phyloP scores from a whole-genome alignment of 2,329 filamentous ascomycete species.

The Microdochium trichocladiopsis region DNA sequence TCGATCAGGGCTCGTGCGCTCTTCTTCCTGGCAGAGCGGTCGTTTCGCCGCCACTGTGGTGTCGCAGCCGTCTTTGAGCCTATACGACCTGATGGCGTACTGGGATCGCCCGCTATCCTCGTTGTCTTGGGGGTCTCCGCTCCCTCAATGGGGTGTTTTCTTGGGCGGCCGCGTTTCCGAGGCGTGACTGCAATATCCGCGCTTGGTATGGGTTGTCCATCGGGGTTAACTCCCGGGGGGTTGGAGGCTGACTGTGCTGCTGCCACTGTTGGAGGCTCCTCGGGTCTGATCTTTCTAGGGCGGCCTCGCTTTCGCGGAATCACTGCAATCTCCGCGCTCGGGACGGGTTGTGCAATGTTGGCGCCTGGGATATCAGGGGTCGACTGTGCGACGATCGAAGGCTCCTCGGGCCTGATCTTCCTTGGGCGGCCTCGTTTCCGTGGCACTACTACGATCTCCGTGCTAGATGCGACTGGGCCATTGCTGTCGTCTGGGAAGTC shows the following conservation, averaged over 20 bases:
- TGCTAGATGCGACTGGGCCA: too few relatives aligned
- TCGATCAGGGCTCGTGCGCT: constrained; percentile 72
- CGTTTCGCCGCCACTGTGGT: constrained; percentile 60
- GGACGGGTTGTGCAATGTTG: too few relatives aligned
- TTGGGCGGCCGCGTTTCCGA: not conserved
- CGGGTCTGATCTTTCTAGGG: not conserved
- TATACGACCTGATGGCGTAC: not conserved
- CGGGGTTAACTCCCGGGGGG: not conserved
- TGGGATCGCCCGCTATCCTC: not conserved
- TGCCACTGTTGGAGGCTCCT: not conserved
- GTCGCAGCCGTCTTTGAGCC: constrained; percentile 27
- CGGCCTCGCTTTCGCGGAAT: not conserved
- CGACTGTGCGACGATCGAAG: not conserved
- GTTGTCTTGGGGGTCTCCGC: not conserved
- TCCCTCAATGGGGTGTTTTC: not conserved
- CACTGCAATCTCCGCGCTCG: not conserved
- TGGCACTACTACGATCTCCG: not conserved
- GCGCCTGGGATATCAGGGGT: too few relatives aligned
- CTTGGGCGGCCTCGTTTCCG: not conserved
- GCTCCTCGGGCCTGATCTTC: not conserved
- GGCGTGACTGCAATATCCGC: not conserved
- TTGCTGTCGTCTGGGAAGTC: too few relatives aligned
- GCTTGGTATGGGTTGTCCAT: not conserved
- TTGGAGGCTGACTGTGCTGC: not conserved
- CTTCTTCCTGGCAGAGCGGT: constrained; percentile 82